Base-by-base conservation (phyloP, 257 asterid genomes). In the Solanum ahanhuiri region DNA sequence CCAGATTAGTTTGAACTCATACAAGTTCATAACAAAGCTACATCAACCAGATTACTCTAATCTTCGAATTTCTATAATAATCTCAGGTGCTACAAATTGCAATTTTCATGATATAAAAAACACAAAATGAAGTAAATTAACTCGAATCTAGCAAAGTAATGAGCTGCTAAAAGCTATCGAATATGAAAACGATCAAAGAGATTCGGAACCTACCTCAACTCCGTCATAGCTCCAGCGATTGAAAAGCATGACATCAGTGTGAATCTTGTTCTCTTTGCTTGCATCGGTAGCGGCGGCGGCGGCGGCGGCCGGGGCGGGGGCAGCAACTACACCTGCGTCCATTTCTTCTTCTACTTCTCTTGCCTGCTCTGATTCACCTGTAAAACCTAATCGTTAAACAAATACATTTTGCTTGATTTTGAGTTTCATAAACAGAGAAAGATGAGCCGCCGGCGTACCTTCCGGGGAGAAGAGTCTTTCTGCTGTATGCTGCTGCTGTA, bases 181-280 rank as follows among this genome's bases (percentile, higher is more conserved):
- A 23, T 63, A 63, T 10, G 31, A 63, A 63, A 23, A 72, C 58
- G 4, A 33, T 31, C 7, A 10, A 18, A 54, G 23, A 14, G 45
- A 4, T 7, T 41, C 2, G 7, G 5, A 14, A 64, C 7, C 37
- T 30, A 70, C 94, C 94, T 90, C 90, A 35, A 92, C 94, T 66
- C 88, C 95, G 34, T 91, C 95, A 58, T 92, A 92, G 25, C 91
- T 87, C 95, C 94, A 93, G n/a, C 94, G 94, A 83, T 93, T 91
- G 88, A 92, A 93, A 76, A 93, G 92, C 93, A 93, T 86, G 30
- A 93, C 87, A 71, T 91, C 95, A 77, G 88, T 82, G 88, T 87
- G 93, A 82, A 35, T 9, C 90, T 88, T 91, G 11, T 72, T 86
- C 30, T 86, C 86, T 10, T 86, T 11, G 18, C 28, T 87, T 23